Base-by-base conservation (phyloP, 2,329 filamentous ascomycete species). In the Claviceps sp. region DNA sequence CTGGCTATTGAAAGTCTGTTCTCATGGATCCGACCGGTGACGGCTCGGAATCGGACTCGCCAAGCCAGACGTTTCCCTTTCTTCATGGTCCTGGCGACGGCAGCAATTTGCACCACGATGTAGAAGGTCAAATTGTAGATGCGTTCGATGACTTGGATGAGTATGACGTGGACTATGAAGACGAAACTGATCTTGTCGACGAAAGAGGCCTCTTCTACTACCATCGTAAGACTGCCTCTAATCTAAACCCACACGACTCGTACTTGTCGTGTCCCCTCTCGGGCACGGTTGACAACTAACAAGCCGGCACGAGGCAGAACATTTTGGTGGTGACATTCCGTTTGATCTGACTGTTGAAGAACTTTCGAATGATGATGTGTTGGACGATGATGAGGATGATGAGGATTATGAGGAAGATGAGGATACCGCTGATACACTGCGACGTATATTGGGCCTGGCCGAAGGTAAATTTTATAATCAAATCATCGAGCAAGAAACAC, bases 371-470 rank as follows among this genome's bases (percentile, higher is more conserved):
- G 57, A 56, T 0, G 58, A 60, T 4, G 23, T n/a, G 1, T 20
- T 42, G 1, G 55, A 61, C 4, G 59, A 58, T 9, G 57, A 58
- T 9, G 60, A 45, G 16, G 16, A 34, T 5, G n/a, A 34, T 8
- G 44, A 45, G 16, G 16, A 34, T 5, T 9, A 34, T 16, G 44
- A 11, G 16, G 26, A 17, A 2, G 44, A 45, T 13, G 42, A 43
- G 4, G 42, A 61, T 22, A 59, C 61, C 8, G 55, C 60, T 38
- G 56, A 60, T 36, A 55, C 71, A 20, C 63, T 69, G 2, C 66
- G 70, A 17, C 67, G 69, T 5, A 58, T 68, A 13, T 48, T 67
- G 34, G 55, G 60, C 9, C 51, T 68, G 13, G 52, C 66, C 29
- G 54, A 63, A 60, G 61, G 66, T 67, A 61, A 29, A 49, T 22